phyloP scores from a whole-genome alignment of 2,329 filamentous ascomycete genomes.

The Monilinia vaccinii-corymbosi region DNA sequence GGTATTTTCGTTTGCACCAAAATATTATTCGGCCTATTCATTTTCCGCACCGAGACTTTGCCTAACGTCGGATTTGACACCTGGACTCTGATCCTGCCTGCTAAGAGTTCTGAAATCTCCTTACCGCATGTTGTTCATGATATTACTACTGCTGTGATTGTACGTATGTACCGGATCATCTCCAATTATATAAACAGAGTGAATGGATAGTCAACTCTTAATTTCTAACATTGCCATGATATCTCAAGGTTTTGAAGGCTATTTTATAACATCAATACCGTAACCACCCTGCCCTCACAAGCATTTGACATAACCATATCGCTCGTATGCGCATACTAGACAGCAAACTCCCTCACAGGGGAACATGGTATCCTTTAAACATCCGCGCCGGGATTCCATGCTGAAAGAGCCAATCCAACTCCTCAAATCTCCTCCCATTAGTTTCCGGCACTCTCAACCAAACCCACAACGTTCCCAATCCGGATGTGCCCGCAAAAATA shows the following conservation, averaged over 20 bases:
- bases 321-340: not conserved
- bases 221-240: not conserved
- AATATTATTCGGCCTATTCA: not conserved
- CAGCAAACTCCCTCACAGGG: not conserved
- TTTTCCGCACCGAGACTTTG: not conserved
- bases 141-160: not conserved
- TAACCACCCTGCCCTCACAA: not conserved
- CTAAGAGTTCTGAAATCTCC: too few species aligned
- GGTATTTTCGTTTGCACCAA: not conserved
- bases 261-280: not conserved
- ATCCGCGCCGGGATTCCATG: conserved; percentile 2
- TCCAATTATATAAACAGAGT: too few species aligned
- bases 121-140: too few species aligned
- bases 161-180: not conserved
- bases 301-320: not conserved
- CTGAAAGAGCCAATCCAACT: conserved; percentile 9
- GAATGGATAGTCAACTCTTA: not conserved
- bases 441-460: conserved; percentile 8
- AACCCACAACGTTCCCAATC: not conserved
- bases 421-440: conserved; percentile 1
- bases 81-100: too few species aligned
- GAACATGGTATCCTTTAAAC: conserved; percentile 1
- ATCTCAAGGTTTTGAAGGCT: not conserved
- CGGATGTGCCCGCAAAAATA: conserved; percentile 3
- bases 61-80: not conserved